Evolutionary conservation across 225 moss, liverwort and hornwort species (phyloP).

Genomic region (Straminergon stramineum): DNA sequence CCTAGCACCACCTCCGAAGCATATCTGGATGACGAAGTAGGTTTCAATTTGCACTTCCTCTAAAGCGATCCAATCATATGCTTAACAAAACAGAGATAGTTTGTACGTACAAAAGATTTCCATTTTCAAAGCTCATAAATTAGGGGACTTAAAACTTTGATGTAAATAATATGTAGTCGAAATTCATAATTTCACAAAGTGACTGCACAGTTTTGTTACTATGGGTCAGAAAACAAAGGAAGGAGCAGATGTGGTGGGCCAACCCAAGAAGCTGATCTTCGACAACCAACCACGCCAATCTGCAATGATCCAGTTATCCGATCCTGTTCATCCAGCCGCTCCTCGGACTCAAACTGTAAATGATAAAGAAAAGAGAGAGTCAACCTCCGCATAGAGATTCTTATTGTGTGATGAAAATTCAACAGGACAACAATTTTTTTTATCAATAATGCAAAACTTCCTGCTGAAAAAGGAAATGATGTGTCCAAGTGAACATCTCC

Average conservation of each 20-base stretch:
- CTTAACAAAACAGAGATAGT: not conserved
- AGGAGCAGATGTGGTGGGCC: not conserved
- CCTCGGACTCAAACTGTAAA: slow-evolving; percentile 52
- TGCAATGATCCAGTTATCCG: slow-evolving; percentile 40
- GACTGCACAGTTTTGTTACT: not conserved
- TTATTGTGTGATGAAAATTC: not conserved
- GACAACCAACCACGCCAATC: slow-evolving; percentile 27
- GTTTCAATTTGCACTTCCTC: not conserved
- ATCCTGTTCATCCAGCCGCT: slow-evolving; percentile 25
- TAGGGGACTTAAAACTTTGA: not conserved
- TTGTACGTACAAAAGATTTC: not conserved
- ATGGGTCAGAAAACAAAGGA: not conserved
- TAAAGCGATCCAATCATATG: not conserved
- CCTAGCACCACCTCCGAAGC: slow-evolving; percentile 79
- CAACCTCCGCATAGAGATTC: not conserved
- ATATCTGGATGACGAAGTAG: slow-evolving; percentile 34
- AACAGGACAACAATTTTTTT: not conserved
- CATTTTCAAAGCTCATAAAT: not conserved
- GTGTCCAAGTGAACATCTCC: not conserved
- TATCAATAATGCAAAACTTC: not conserved
- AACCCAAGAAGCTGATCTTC: slow-evolving; percentile 46
- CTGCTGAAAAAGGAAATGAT: not conserved
- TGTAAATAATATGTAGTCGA: not conserved
- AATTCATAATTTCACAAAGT: not conserved
- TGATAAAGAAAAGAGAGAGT: not conserved